Evolutionary conservation across 2,329 filamentous ascomycete species (phyloP), one percentile per base, ranked within the genome.

Genomic region (Rhynchosporium secalis): DNA sequence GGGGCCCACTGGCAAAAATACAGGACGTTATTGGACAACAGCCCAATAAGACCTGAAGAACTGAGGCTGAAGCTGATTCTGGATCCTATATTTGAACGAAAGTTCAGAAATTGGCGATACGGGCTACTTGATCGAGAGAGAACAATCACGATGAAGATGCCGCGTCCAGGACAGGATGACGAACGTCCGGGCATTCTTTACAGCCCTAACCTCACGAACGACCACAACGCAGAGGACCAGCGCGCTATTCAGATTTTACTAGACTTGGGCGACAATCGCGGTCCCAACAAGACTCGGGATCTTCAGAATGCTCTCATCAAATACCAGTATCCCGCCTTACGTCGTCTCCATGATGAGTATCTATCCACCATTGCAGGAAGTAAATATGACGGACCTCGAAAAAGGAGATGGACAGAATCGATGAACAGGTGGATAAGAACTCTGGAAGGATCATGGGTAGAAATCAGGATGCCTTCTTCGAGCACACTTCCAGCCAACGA

Each of bases 401-500:
- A 43, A 12, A 13, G 20, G 1, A 33, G 29, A 41, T 57, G 57
- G 57, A 3, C 3, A 29, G 36, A 20, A 2, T 38, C 15, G 13
- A 51, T 57, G 28, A 45, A 60, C 48, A 12, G n/a, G 5, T 65
- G 63, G 63, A 47, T 65, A 4, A 20, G 29, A 8, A 62, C 54
- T 29, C 54, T 60, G 33, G 38, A 51, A n/a, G 54, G 52, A 9
- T 49, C 43, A 8, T 43, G 13, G 15, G 13, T 64, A 33, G 26
- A 26, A 15, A 59, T 65, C 20, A 55, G 56, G 15, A 46, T 10
- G 10, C 45, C 36, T 4, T 43, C 54, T 31, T 31, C 51, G 12
- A n/a, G 28, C 26, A 15, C 51, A 3, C 54, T 63, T 45, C 60
- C 58, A 12, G 56, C 59, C 20, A 63, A 66, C 41, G 65, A 66